phyloP scores from a whole-genome alignment of 2,329 filamentous ascomycete species.

The Alternaria triticina region DNA sequence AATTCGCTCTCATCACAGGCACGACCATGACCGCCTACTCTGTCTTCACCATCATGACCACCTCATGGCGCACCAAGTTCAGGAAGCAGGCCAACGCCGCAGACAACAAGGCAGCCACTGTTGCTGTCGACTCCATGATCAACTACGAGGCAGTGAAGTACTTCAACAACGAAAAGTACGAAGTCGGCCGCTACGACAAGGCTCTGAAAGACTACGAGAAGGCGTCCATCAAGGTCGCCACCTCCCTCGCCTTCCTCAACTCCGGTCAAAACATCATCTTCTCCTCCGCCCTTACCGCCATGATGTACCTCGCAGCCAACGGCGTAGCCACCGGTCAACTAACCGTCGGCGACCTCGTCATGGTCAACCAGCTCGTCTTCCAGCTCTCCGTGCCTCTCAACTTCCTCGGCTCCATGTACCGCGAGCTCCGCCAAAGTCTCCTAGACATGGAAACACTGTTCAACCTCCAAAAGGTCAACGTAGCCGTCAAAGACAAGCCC shows the following conservation, averaged over 20 bases:
- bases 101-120: conserved; percentile 92
- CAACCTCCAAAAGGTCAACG: conserved; percentile 95
- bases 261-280: conserved; percentile 97
- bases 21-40: conserved; percentile 93
- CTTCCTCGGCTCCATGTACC: conserved; percentile 97
- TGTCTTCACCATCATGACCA: conserved; percentile 96
- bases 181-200: conserved; percentile 87
- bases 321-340: conserved; percentile 82
- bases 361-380: conserved; percentile 99
- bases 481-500: conserved; percentile 78
- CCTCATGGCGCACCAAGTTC: conserved; percentile 96
- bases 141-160: conserved; percentile 99
- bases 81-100: conserved; percentile 93
- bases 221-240: conserved; percentile 95
- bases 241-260: conserved; percentile 90
- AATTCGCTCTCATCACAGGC: conserved; percentile 90
- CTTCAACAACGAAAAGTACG: conserved; percentile 98
- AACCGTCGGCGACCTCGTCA: conserved; percentile 94
- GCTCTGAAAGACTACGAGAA: conserved; percentile 87
- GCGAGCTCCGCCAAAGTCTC: conserved; percentile 90
- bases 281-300: conserved; percentile 86
- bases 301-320: conserved; percentile 97
- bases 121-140: conserved; percentile 94
- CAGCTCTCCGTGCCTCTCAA: conserved; percentile 96
- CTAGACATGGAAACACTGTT: conserved; percentile 99